Conservation (phyloP, 345 rosid species). For the Atalantia buxifolia region DNA sequence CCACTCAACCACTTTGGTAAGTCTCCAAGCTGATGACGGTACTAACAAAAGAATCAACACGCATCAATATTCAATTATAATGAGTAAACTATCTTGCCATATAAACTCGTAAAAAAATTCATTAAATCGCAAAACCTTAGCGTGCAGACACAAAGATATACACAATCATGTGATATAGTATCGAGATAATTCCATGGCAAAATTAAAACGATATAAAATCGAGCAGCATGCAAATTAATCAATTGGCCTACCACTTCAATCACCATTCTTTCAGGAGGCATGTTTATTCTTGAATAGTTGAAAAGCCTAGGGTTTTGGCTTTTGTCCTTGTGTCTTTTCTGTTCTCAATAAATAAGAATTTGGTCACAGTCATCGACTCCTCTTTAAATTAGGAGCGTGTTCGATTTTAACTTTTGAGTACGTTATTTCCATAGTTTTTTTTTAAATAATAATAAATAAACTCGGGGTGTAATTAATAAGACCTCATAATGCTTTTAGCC, state of each 20-base stretch:
- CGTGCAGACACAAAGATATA: not conserved
- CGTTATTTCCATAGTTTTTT: no score
- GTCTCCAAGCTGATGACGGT: slow-evolving; percentile 46
- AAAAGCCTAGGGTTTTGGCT: not conserved
- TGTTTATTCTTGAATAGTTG: no score
- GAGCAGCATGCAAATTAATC: not conserved
- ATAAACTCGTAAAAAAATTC: not conserved
- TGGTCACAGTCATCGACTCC: not conserved
- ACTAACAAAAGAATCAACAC: not conserved
- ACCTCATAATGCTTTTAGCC: not conserved
- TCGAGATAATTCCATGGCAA: no score
- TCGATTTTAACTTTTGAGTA: no score
- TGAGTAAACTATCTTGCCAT: no score
- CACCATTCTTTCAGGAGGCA: not conserved
- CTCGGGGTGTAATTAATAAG: no score
- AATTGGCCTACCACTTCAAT: not conserved
- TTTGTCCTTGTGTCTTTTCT: not conserved
- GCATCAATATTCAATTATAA: not conserved
- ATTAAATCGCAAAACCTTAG: not conserved
- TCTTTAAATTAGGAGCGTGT: no score
- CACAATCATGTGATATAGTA: no score
- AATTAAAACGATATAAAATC: not conserved
- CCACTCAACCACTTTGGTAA: slow-evolving; percentile 58
- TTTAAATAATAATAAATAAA: no score
- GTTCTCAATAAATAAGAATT: not conserved